Percentiles rank a stretch among this genome's conserved stretches.
phyloP scores from a whole-genome alignment of 2,329 filamentous ascomycete genomes.

The Tothia fuscella region DNA sequence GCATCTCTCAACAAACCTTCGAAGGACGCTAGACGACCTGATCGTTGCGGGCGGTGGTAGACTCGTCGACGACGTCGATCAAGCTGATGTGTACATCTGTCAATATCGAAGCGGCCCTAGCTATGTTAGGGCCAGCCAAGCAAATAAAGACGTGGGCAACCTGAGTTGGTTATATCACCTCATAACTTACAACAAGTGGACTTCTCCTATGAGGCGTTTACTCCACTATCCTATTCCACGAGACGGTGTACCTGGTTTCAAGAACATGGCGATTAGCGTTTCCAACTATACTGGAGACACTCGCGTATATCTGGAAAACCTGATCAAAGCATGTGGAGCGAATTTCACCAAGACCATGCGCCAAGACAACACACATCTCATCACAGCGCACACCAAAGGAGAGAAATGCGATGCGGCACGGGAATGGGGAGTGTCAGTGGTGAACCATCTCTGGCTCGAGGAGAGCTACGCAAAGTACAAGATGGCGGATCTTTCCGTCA shows the following conservation, averaged over 20 bases:
- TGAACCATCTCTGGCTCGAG: constrained; percentile 96
- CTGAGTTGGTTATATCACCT: constrained; percentile 88
- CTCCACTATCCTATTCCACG: constrained; percentile 82
- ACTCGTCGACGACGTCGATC: constrained; percentile 51
- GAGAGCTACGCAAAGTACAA: constrained; percentile 90
- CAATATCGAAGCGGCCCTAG: constrained; percentile 72
- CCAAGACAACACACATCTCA: constrained; percentile 86
- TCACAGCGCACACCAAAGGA: constrained; percentile 78
- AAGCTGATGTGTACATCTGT: constrained; percentile 76
- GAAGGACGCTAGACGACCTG: constrained; percentile 55
- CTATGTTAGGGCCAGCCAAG: constrained; percentile 64
- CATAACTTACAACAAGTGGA: constrained; percentile 81
- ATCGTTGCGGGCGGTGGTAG: constrained; percentile 60
- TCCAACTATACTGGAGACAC: constrained; percentile 97
- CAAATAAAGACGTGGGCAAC: constrained; percentile 77
- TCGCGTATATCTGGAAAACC: constrained; percentile 82
- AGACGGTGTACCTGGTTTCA: constrained; percentile 67
- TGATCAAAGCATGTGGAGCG: constrained; percentile 72
- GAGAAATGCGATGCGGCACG: constrained; percentile 88
- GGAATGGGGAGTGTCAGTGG: constrained; percentile 81
- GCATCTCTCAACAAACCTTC: constrained; percentile 53
- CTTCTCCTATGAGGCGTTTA: constrained; percentile 67
- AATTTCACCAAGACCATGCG: constrained; percentile 93
- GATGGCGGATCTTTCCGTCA: constrained; percentile 57
- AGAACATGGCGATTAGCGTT: constrained; percentile 66